These are phyloP conservation scores for Pestalotiopsis sp. DNA, from an alignment of 2,329 filamentous ascomycete species.

Conservation along the genomic window DNA sequence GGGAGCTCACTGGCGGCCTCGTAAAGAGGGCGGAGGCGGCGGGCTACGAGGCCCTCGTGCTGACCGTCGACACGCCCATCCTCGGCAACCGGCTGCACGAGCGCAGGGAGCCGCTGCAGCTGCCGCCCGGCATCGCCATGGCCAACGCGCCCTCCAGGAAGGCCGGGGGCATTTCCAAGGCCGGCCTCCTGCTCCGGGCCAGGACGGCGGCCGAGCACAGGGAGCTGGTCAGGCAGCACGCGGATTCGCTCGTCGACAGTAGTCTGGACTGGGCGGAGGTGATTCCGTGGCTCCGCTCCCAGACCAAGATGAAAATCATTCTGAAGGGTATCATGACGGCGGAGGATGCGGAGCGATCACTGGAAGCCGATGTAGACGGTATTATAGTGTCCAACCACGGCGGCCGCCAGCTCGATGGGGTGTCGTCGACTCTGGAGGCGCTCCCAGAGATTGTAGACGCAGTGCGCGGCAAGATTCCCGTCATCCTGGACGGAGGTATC, in stretches of 20 bases:
- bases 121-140: conserved; percentile 33
- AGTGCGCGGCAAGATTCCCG: conserved; percentile 41
- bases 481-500: conserved; percentile 24
- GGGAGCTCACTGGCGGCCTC: conserved; percentile 39
- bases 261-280: conserved; percentile 46
- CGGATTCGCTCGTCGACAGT: conserved; percentile 12
- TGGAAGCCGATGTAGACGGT: conserved; percentile 37
- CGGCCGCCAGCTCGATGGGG: conserved; percentile 45
- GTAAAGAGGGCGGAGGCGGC: conserved; percentile 39
- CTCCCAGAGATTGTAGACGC: conserved; percentile 45
- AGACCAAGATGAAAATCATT: conserved; percentile 50
- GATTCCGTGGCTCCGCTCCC: conserved; percentile 48
- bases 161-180: not conserved
- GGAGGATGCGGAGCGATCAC: conserved; percentile 38
- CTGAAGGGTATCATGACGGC: conserved; percentile 24
- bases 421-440: conserved; percentile 42
- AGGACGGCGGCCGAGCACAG: not conserved
- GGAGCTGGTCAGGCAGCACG: conserved; percentile 1
- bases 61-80: conserved; percentile 53
- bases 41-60: conserved; percentile 51
- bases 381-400: conserved; percentile 47
- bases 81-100: conserved; percentile 51
- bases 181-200: not conserved
- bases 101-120: conserved; percentile 48
- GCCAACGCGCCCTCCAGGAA: conserved; percentile 1